Evolutionary conservation across 495 filamentous ascomycete genomes (phyloP).

Genomic region (Penicillium bialowiezense): DNA sequence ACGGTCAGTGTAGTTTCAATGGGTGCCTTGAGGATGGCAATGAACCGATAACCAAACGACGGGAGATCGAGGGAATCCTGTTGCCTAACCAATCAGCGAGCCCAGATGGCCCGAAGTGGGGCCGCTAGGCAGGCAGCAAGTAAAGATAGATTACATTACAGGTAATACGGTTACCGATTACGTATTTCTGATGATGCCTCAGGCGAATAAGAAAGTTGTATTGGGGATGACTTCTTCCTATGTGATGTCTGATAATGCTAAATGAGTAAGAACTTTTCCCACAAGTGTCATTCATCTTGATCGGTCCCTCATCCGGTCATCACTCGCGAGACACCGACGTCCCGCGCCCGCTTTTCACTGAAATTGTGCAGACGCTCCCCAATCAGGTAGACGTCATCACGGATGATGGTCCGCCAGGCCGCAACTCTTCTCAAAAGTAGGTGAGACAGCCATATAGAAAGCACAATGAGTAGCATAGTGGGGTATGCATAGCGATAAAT

Average conservation of each 20-base stretch:
- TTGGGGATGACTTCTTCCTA: no score
- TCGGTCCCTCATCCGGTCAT: slow-evolving; percentile 32
- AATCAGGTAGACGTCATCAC: slow-evolving; percentile 94
- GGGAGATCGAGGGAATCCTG: slow-evolving; percentile 41
- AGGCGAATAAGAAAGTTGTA: neutral
- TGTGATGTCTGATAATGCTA: neutral
- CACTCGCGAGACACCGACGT: slow-evolving; percentile 40
- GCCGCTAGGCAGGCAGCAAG: slow-evolving; percentile 40
- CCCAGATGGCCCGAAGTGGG: slow-evolving; percentile 1
- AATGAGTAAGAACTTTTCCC: neutral
- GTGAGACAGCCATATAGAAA: slow-evolving; percentile 40
- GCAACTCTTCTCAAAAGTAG: slow-evolving; percentile 53
- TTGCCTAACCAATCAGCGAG: slow-evolving; percentile 49
- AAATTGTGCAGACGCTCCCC: slow-evolving; percentile 94
- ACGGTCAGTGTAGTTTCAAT: slow-evolving; percentile 12
- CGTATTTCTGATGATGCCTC: neutral
- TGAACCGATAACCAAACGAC: slow-evolving; percentile 26
- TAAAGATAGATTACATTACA: slow-evolving; percentile 2
- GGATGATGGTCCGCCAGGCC: slow-evolving; percentile 76
- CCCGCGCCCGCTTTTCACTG: slow-evolving; percentile 55
- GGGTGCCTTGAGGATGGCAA: slow-evolving; percentile 25
- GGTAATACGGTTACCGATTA: neutral
- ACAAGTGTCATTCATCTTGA: no score
- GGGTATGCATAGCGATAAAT: slow-evolving; percentile 76
- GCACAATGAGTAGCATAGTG: slow-evolving; percentile 47